Evolutionary conservation across 1,284 basidiomycete genomes (phyloP), one percentile per base, ranked within the genome.

Genomic region (Kwoniella shivajii): DNA sequence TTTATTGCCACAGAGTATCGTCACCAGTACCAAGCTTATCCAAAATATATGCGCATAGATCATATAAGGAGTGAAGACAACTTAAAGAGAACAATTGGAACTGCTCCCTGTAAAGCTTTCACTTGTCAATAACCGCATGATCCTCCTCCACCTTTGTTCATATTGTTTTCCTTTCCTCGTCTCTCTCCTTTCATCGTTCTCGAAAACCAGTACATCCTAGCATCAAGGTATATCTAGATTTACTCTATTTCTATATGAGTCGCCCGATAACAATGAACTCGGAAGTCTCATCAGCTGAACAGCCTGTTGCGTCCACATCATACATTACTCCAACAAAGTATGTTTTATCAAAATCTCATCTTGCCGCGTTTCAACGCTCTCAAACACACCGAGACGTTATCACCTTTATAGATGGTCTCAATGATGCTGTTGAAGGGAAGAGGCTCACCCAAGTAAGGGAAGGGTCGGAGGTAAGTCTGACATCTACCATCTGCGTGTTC

Each of bases 321-420:
- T 75, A 67, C 48, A 54, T 63, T 16, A 55, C 66, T 9, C 82
- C 82, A 0, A 72, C 69, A 27, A 98, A 97, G 80, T 82, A 82
- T 20, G 92, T 99, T 65, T 79, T 99, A 18, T 85, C 88, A 0
- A 84, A 83, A 37, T 84, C 82, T 9, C 92, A 97, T 65, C 84
- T 98, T 0, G 81, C 85, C 33, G 86, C 85, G n/a, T 99, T 97
- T 73, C 85, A 92, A 69, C 67, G 80, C 3, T 92, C 90, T 0
- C 74, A 82, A 43, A 88, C 92, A 0, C 86, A 94, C 72, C 73
- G 81, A 29, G 81, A 85, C 22, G 82, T 98, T 49, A 76, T 92
- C 11, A 76, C 80, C 0, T 93, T 92, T 68, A 84, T 98, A 53
- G 83, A 87, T 54, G 78, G 80, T 0, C 82, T 97, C 48, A 98